Conservation (phyloP, 257 asterid genomes). For the Capsicum chinense region DNA sequence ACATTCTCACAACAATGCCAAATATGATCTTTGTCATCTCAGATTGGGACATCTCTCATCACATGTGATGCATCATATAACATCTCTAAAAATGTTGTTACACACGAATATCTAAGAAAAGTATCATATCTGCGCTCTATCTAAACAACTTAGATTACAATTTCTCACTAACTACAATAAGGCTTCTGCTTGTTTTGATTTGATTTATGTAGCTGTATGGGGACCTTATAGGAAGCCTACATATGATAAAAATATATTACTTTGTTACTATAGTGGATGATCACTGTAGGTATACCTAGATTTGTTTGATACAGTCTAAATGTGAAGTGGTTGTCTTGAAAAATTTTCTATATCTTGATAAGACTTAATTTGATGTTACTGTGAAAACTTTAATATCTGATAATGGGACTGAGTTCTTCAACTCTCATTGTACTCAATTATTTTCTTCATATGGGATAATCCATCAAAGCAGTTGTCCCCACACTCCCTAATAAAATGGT, state of each 20-base stretch:
- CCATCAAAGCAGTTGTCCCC: too few species aligned
- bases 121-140: too few species aligned
- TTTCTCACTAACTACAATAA: neutral
- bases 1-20: too few species aligned
- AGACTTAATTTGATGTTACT: too few species aligned
- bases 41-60: too few species aligned
- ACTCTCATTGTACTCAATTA: neutral
- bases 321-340: neutral
- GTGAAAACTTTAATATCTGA: too few species aligned
- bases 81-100: rapidly evolving
- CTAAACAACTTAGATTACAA: too few species aligned
- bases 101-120: too few species aligned
- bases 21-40: neutral
- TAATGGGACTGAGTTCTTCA: too few species aligned
- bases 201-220: neutral
- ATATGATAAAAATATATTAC: too few species aligned
- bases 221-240: neutral
- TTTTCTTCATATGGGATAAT: neutral
- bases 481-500: neutral
- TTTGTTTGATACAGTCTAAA: neutral
- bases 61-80: too few species aligned
- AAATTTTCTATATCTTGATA: too few species aligned
- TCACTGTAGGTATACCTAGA: neutral
- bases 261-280: neutral
- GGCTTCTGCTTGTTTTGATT: neutral